Evolutionary conservation across 2,329 filamentous ascomycete species (phyloP).

Genomic region (Microsporum ferrugineum): DNA sequence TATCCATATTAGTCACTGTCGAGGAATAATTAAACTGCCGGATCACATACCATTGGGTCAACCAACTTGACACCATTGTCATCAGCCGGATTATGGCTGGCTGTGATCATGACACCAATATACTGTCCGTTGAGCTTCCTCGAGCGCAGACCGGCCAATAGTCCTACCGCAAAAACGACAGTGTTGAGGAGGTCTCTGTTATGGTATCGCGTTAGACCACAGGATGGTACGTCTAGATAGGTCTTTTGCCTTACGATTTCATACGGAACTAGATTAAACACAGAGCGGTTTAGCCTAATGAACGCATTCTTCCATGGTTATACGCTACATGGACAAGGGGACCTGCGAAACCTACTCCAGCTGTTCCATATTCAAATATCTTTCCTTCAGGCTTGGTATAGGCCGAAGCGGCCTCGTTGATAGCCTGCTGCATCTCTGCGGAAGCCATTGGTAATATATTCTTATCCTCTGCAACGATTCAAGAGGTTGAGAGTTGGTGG

Average conservation of each 20-base stretch:
- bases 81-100: conserved; percentile 78
- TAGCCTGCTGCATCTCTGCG: conserved; percentile 32
- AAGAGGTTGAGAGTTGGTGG: not conserved
- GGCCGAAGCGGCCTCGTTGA: conserved; percentile 37
- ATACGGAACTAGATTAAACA: conserved; percentile 48
- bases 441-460: conserved; percentile 31
- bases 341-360: conserved; percentile 42
- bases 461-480: not conserved
- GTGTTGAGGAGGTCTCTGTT: conserved; percentile 68
- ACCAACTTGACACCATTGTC: conserved; percentile 95
- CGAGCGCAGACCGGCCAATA: conserved; percentile 78
- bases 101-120: conserved; percentile 94
- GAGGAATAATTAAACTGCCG: not conserved
- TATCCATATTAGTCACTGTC: conserved; percentile 14
- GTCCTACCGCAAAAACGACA: conserved; percentile 82
- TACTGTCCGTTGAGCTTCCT: conserved; percentile 80
- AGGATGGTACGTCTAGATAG: not conserved
- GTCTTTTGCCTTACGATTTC: conserved; percentile 47
- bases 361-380: conserved; percentile 50
- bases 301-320: not conserved
- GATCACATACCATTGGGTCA: conserved; percentile 62
- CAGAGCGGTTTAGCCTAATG: conserved; percentile 6
- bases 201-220: not conserved
- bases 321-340: conserved; percentile 14
- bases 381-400: conserved; percentile 40